Evolutionary conservation across 441 rosid species (phyloP).

Genomic region (Brassica hybrid): DNA sequence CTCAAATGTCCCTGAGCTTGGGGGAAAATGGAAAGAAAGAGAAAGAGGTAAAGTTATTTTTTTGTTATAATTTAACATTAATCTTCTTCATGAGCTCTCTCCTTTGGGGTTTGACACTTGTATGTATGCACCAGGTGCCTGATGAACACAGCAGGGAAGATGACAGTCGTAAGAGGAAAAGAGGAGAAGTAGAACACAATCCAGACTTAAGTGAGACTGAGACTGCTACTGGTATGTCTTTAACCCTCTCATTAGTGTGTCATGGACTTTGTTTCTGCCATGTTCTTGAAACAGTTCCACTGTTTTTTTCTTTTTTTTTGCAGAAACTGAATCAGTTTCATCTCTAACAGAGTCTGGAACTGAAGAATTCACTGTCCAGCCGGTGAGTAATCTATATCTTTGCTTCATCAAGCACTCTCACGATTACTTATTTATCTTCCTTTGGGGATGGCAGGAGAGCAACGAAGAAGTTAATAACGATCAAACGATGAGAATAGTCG

Average conservation of each 20-base stretch:
- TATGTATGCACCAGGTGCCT: not conserved
- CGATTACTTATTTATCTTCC: too few species aligned
- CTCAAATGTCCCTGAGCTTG: not conserved
- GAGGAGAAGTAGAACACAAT: not conserved
- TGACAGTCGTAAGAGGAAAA: not conserved
- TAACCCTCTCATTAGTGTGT: not conserved
- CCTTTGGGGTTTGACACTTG: not conserved
- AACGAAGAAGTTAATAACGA: constrained; percentile 51
- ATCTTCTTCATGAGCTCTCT: not conserved
- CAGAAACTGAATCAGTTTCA: constrained; percentile 4
- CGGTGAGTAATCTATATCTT: not conserved
- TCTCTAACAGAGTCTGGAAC: constrained; percentile 7
- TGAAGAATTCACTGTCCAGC: not conserved
- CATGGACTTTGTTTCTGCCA: not conserved
- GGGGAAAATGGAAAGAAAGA: not conserved
- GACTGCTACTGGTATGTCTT: not conserved
- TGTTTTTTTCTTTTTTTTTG: not conserved
- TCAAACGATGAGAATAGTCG: constrained; percentile 8
- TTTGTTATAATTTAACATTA: not conserved
- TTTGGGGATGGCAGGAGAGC: not conserved
- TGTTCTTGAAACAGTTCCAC: too few species aligned
- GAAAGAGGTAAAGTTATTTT: not conserved
- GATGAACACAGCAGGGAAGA: not conserved
- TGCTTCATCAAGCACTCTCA: not conserved
- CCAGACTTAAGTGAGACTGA: not conserved